phyloP scores from a whole-genome alignment of 345 rosid species.

The Brassica napus region DNA sequence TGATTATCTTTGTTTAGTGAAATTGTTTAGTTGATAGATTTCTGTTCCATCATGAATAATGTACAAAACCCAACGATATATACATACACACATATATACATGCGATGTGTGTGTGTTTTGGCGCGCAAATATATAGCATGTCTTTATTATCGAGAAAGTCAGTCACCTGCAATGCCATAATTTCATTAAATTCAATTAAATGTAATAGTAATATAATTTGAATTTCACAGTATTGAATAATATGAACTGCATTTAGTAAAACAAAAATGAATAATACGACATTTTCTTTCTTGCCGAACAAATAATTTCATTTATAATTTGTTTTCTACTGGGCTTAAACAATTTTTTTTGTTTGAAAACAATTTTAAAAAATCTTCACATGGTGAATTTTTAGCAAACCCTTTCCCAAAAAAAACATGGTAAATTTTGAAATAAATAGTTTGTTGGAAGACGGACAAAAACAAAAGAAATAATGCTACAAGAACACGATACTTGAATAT shows the following conservation, averaged over 20 bases:
- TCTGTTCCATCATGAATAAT: constrained; percentile 21
- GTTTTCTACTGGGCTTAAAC: background rate
- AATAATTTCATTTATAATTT: background rate
- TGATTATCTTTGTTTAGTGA: constrained; percentile 23
- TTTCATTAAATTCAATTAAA: constrained; percentile 1
- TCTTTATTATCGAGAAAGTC: constrained; percentile 37
- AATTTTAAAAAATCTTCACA: background rate
- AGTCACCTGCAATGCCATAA: constrained; percentile 29
- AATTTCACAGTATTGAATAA: background rate
- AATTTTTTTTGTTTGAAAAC: background rate
- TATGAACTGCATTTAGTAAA: background rate
- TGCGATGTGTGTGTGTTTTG: background rate
- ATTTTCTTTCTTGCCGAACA: background rate
- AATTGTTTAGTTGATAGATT: constrained; percentile 31
- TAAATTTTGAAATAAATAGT: background rate
- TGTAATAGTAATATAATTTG: background rate
- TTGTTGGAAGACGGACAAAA: background rate
- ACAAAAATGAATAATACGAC: background rate
- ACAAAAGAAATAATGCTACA: background rate
- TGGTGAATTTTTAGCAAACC: background rate
- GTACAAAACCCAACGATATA: constrained; percentile 3
- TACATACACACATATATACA: background rate
- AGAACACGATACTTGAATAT: constrained; percentile 5
- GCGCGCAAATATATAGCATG: constrained; percentile 20
- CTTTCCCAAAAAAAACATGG: background rate